Evolutionary conservation across 2,329 filamentous ascomycete genomes (phyloP).

Genomic region (Elsinoe australis): DNA sequence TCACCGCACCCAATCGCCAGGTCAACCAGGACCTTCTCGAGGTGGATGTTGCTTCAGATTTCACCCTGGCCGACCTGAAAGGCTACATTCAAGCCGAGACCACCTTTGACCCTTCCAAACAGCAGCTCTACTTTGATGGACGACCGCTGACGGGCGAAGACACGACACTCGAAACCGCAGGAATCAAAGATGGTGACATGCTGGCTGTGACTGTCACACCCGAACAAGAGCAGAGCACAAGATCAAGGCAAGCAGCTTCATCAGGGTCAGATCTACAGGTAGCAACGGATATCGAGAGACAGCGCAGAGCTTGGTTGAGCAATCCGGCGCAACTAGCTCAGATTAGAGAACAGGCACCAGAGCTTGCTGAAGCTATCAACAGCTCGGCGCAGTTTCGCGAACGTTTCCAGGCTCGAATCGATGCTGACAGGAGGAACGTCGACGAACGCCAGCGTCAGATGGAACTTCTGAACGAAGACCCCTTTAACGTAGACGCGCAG

Average conservation of each 20-base stretch:
- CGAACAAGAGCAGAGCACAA: conserved; percentile 33
- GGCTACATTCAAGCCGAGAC: conserved; percentile 81
- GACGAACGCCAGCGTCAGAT: conserved; percentile 75
- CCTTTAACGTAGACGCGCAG: conserved; percentile 89
- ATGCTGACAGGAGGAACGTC: conserved; percentile 64
- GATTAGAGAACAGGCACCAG: conserved; percentile 63
- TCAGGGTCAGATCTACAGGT: conserved; percentile 26
- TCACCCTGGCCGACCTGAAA: conserved; percentile 78
- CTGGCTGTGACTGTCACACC: conserved; percentile 71
- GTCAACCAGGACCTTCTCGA: conserved; percentile 67
- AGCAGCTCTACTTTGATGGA: conserved; percentile 88
- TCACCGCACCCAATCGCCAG: conserved; percentile 63
- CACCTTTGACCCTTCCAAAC: conserved; percentile 60
- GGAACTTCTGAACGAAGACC: conserved; percentile 79
- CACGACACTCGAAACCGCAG: conserved; percentile 73
- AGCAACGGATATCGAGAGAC: conserved; percentile 60
- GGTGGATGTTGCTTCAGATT: conserved; percentile 73
- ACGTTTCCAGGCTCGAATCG: conserved; percentile 59
- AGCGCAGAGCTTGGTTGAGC: conserved; percentile 74
- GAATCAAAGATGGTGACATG: conserved; percentile 85
- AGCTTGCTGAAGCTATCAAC: conserved; percentile 67
- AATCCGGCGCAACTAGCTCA: conserved; percentile 66
- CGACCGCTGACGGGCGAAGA: conserved; percentile 66
- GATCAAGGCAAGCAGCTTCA: conserved; percentile 34
- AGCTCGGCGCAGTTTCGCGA: conserved; percentile 69